These are phyloP conservation scores for Oxyria digyna DNA, from an alignment of 148 eudicot genomes.

Conservation along the genomic window DNA sequence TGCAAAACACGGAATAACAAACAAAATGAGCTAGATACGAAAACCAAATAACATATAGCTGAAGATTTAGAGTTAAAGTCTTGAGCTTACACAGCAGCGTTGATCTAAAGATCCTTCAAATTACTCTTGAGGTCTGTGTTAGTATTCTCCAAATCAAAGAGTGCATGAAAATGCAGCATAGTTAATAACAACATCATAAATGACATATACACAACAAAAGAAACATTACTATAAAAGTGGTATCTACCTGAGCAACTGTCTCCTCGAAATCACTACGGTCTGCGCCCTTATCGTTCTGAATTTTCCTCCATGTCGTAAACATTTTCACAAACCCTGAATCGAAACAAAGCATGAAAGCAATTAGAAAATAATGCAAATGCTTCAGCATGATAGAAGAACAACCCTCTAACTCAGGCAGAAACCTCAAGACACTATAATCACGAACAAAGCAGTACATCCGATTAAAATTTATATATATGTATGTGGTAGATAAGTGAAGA, in stretches of 20 bases:
- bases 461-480: no score
- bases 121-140: slow-evolving; percentile 59
- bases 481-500: slow-evolving; percentile 9
- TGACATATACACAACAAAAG: background rate
- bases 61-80: background rate
- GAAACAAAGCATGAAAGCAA: background rate
- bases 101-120: slow-evolving; percentile 76
- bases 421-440: no score
- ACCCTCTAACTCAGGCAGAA: background rate
- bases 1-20: slow-evolving; percentile 14
- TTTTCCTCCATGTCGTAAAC: slow-evolving; percentile 59
- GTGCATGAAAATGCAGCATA: slow-evolving; percentile 25
- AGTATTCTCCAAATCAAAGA: slow-evolving; percentile 68
- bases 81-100: slow-evolving; percentile 47
- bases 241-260: slow-evolving; percentile 56
- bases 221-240: background rate
- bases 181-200: background rate
- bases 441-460: no score
- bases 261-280: slow-evolving; percentile 67
- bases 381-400: no score
- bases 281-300: slow-evolving; percentile 56
- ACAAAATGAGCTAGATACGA: background rate
- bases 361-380: background rate
- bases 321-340: slow-evolving; percentile 20
- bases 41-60: background rate